Base-by-base conservation (phyloP, 2,329 filamentous ascomycete genomes). In the Xylaria hypoxylon region DNA sequence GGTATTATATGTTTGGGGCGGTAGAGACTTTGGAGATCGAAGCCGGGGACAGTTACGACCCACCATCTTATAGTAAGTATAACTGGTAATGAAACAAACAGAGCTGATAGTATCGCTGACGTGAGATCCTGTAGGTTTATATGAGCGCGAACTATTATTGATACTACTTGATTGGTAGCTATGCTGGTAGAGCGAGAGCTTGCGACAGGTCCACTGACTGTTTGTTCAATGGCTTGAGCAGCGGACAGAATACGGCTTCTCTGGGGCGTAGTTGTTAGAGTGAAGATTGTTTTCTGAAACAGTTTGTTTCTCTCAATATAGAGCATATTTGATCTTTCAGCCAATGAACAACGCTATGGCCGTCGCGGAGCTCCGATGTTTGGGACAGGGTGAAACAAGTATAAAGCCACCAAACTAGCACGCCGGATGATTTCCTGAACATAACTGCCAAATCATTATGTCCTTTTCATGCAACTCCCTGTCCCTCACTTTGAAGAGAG, bases 1-100 rank as follows among this genome's bases (percentile, higher is more conserved):
- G 11, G 13, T 40, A 35, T 15, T 5, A n/a, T n/a, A n/a, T 66
- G 3, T 65, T 22, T 31, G 64, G 53, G 2, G 40, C 2, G 2
- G 10, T 33, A 8, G 48, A 59, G 1, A 55, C 38, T 13, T 57
- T 58, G 4, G n/a, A 53, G 1, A 24, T 62, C 45, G 19, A 5
- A 11, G 22, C 47, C 11, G 17, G 26, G 6, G 22, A 52, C 2
- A 19, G 1, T 8, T 19, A 24, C 11, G 5, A 1, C n/a, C n/a
- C 22, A 13, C 47, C 22, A 13, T 6, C 17, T 19, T 65, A 65
- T 53, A 31, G 63, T 65, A 65, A 8, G 63, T 62, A 7, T 2
- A 35, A 31, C 24, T 6, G n/a, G 8, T 42, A 50, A 48, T 28
- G 2, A 44, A 24, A 11, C 7, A 24, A 2, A 2, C 2, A 2